Conservation (phyloP, 805 yeast genomes). For the Saturnispora hagleri region DNA sequence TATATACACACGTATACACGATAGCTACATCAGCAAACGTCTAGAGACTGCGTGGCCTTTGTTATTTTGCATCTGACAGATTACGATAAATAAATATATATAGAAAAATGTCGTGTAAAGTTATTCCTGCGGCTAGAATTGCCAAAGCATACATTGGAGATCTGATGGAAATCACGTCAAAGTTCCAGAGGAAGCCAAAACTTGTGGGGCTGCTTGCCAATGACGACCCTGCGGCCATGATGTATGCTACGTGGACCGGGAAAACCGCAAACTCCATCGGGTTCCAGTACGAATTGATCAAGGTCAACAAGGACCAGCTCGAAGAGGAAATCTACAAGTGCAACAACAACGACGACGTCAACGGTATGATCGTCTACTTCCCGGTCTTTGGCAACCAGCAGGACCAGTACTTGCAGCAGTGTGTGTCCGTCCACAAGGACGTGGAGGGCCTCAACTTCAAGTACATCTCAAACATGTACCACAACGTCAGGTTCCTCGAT, state of each 20-base stretch:
- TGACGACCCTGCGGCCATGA: constrained; percentile 86
- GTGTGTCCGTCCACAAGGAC: constrained; percentile 83
- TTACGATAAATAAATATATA: neutral
- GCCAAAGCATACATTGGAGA: constrained; percentile 78
- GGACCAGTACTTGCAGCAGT: constrained; percentile 92
- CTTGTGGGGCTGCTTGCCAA: constrained; percentile 91
- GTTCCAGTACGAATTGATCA: constrained; percentile 68
- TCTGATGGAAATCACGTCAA: constrained; percentile 46
- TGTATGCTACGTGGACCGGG: constrained; percentile 94
- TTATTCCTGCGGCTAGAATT: constrained; percentile 78
- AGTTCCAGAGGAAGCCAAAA: constrained; percentile 50
- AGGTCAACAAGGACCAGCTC: constrained; percentile 66
- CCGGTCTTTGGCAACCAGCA: constrained; percentile 95
- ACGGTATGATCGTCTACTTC: constrained; percentile 95
- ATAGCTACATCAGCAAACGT: neutral
- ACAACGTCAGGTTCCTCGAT: constrained; percentile 81
- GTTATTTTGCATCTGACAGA: neutral
- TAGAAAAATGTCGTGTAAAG: constrained; percentile 47
- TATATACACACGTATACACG: neutral
- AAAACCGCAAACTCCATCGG: constrained; percentile 85
- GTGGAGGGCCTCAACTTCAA: constrained; percentile 92
- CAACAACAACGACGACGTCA: constrained; percentile 62
- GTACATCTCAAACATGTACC: constrained; percentile 91
- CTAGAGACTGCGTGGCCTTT: no score
- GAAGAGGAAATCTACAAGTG: constrained; percentile 81